Percentiles rank a stretch among this genome's conserved stretches.
Conservation (phyloP, 352 stramenopile genomes). For the Globisporangium carolinianum region DNA sequence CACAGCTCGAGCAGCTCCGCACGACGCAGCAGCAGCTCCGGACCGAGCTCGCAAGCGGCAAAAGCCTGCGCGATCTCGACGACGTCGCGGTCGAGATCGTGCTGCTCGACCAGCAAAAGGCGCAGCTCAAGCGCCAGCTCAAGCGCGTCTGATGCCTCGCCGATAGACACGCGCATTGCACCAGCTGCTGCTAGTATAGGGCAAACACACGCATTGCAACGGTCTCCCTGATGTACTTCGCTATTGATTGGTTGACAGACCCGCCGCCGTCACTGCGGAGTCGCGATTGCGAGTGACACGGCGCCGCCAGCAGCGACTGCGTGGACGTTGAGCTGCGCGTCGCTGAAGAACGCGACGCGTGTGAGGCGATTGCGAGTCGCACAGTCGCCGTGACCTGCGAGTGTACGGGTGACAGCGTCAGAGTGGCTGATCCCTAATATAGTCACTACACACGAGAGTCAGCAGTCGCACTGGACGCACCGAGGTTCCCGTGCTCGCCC, state of each 20-base stretch:
- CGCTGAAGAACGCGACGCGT: slow-evolving; percentile 41
- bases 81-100: slow-evolving; percentile 42
- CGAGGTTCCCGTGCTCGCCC: slow-evolving; percentile 81
- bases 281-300: slow-evolving; percentile 49
- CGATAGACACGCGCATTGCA: neutral
- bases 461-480: slow-evolving; percentile 19
- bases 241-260: neutral
- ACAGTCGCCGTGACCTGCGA: slow-evolving; percentile 50
- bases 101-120: slow-evolving; percentile 51
- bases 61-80: slow-evolving; percentile 15
- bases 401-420: neutral
- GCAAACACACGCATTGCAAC: neutral
- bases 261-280: neutral
- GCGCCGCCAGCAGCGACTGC: slow-evolving; percentile 43
- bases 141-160: slow-evolving; percentile 24
- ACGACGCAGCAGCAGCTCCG: slow-evolving; percentile 24
- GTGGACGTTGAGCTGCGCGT: slow-evolving; percentile 20
- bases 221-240: no score
- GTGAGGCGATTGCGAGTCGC: slow-evolving; percentile 30
- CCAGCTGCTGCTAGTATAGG: no score
- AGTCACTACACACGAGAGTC: neutral
- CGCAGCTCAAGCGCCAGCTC: slow-evolving; percentile 40
- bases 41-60: slow-evolving; percentile 13
- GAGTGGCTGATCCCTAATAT: no score
- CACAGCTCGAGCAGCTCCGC: slow-evolving; percentile 31